A percentile compares a stretch with the other conserved stretches of the same genome.
These are phyloP conservation scores for Metschnikowia chrysomelidarum DNA, from an alignment of 805 yeast genomes.

Conservation along the genomic window DNA sequence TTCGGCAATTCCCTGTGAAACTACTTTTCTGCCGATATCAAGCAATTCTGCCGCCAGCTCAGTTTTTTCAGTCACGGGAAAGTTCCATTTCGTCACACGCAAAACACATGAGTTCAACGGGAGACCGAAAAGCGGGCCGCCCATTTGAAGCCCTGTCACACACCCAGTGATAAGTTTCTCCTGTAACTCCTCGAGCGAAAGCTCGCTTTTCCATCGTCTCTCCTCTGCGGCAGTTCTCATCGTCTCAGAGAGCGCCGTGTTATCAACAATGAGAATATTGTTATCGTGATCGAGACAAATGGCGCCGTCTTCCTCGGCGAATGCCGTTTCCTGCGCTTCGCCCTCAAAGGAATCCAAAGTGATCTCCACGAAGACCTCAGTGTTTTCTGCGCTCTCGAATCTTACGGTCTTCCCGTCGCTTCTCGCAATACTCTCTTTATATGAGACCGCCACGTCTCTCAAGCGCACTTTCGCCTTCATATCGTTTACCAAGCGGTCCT, in stretches of 20 bases:
- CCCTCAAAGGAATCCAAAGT: constrained; percentile 40
- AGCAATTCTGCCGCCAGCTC: constrained; percentile 37
- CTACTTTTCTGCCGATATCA: constrained; percentile 42
- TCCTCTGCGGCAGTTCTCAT: constrained; percentile 27
- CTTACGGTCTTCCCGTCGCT: constrained; percentile 22
- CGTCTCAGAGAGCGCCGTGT: constrained; percentile 26
- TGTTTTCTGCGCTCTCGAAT: constrained; percentile 19
- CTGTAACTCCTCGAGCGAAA: constrained; percentile 47
- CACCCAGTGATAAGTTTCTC: constrained; percentile 59
- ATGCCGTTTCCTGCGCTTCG: constrained; percentile 26
- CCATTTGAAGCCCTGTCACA: constrained; percentile 60
- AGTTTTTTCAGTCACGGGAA: constrained; percentile 50
- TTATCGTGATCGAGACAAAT: constrained; percentile 45
- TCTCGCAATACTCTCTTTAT: constrained; percentile 61
- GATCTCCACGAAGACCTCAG: constrained; percentile 24
- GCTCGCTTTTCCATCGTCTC: constrained; percentile 49
- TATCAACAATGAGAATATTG: constrained; percentile 42
- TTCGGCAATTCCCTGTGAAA: constrained; percentile 23
- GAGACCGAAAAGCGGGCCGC: constrained; percentile 58
- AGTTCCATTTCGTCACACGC: constrained; percentile 48
- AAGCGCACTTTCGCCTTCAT: constrained; percentile 78
- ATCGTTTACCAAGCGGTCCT: constrained; percentile 74
- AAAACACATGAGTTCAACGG: constrained; percentile 62
- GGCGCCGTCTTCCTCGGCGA: constrained; percentile 41
- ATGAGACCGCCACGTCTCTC: constrained; percentile 85